A percentile compares a stretch with the other conserved stretches of the same genome.
phyloP scores from a whole-genome alignment of 2,329 filamentous ascomycete genomes.

The Epichloe sp. region DNA sequence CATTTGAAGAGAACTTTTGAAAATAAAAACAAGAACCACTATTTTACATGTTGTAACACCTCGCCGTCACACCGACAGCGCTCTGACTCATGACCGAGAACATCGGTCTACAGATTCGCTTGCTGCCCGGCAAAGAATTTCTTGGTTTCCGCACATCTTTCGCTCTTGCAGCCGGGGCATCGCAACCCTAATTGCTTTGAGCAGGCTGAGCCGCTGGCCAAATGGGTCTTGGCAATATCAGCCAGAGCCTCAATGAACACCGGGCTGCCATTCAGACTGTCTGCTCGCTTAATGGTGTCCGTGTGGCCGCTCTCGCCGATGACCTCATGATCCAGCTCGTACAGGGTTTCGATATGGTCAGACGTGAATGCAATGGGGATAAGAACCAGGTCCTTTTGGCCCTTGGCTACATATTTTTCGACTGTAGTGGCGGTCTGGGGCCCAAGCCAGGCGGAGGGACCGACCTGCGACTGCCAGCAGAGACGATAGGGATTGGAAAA shows the following conservation, averaged over 20 bases:
- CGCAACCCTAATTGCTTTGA: conserved; percentile 79
- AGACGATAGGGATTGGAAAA: conserved; percentile 86
- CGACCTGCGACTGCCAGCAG: conserved; percentile 97
- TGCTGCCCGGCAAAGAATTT: conserved; percentile 45
- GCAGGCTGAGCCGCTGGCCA: conserved; percentile 54
- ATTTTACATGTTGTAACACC: conserved; percentile 2
- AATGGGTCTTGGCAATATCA: conserved; percentile 70
- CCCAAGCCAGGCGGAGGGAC: conserved; percentile 87
- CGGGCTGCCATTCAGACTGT: conserved; percentile 81
- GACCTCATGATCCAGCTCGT: conserved; percentile 86
- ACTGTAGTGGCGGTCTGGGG: conserved; percentile 87
- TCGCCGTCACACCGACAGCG: conserved; percentile 4
- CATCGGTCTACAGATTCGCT: conserved; percentile 10
- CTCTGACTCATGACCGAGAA: not conserved
- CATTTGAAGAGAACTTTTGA: not conserved
- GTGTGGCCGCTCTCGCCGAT: conserved; percentile 73
- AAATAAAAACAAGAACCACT: not conserved
- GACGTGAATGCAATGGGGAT: conserved; percentile 96
- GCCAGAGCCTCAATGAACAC: conserved; percentile 86
- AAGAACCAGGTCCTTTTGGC: conserved; percentile 78
- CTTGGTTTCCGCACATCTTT: conserved; percentile 69
- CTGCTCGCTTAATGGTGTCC: conserved; percentile 76
- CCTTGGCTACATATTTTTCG: conserved; percentile 76
- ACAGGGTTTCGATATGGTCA: conserved; percentile 97
- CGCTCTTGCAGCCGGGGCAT: conserved; percentile 87